Conservation (phyloP, 169 alveolate species). For the Perkinsus marinus region DNA sequence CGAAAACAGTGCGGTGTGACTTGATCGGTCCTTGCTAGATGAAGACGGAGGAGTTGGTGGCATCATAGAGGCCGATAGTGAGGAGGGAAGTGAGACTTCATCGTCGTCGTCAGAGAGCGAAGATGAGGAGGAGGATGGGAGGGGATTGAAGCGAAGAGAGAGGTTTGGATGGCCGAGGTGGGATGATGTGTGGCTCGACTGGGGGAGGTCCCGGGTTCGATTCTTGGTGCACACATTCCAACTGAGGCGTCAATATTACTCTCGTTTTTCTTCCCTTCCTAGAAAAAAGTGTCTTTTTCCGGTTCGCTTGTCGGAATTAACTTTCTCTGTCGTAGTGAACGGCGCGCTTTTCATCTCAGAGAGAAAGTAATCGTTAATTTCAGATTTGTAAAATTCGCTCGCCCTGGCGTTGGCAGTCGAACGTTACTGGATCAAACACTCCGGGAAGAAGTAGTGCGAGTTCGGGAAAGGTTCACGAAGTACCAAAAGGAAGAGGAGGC, state of each 20-base stretch:
- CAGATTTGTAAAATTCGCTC: neutral
- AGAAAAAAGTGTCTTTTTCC: no score
- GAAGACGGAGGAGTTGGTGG: no score
- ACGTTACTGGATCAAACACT: neutral
- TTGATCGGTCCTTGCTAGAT: no score
- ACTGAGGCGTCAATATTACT: no score
- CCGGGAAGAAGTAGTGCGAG: neutral
- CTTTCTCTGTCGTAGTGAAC: no score
- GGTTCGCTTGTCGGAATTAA: no score
- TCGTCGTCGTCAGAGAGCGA: neutral
- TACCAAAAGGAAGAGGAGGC: neutral
- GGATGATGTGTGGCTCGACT: neutral
- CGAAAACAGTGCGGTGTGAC: no score
- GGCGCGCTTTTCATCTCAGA: no score
- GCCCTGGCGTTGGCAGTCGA: neutral
- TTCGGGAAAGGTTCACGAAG: neutral
- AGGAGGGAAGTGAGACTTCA: neutral
- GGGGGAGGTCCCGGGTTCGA: no score
- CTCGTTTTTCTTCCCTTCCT: no score
- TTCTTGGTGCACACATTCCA: no score
- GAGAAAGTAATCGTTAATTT: no score
- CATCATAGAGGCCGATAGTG: neutral
- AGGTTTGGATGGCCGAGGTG: neutral
- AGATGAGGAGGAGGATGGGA: neutral
- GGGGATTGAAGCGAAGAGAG: neutral